Evolutionary conservation across 1,139 yeast species (phyloP).

Genomic region (Lodderomyces theae): DNA sequence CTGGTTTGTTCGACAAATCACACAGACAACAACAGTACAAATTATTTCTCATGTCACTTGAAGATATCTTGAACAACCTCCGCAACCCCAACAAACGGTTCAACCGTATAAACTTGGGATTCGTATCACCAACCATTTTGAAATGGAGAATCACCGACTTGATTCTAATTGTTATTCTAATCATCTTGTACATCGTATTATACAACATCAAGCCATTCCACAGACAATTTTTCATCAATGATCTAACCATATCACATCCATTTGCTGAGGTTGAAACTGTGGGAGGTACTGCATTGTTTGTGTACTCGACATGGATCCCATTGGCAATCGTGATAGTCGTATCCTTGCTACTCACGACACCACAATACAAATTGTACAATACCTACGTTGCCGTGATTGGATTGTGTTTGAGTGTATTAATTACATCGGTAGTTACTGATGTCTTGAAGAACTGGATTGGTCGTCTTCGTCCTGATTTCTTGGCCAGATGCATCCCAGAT

Average conservation of each 20-base stretch:
- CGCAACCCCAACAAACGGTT: conserved; percentile 14
- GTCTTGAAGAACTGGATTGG: conserved; percentile 69
- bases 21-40: no score
- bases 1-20: no score
- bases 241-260: conserved; percentile 62
- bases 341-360: conserved; percentile 29
- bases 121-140: conserved; percentile 24
- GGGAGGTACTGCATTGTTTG: conserved; percentile 29
- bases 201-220: conserved; percentile 59
- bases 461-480: conserved; percentile 74
- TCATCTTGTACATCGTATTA: conserved; percentile 43
- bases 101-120: conserved; percentile 54
- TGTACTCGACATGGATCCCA: conserved; percentile 43
- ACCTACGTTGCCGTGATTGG: conserved; percentile 43
- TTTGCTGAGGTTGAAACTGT: conserved; percentile 67
- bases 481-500: conserved; percentile 66
- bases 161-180: conserved; percentile 39
- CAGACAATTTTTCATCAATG: conserved; percentile 56
- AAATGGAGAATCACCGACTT: conserved; percentile 66
- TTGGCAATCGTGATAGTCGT: conserved; percentile 23
- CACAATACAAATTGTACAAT: conserved; percentile 35
- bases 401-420: conserved; percentile 34
- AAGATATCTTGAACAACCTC: conserved; percentile 5
- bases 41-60: conserved; percentile 8
- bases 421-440: conserved; percentile 47